phyloP scores from a whole-genome alignment of 805 yeast genomes.

The Candida xiaguanensis region DNA sequence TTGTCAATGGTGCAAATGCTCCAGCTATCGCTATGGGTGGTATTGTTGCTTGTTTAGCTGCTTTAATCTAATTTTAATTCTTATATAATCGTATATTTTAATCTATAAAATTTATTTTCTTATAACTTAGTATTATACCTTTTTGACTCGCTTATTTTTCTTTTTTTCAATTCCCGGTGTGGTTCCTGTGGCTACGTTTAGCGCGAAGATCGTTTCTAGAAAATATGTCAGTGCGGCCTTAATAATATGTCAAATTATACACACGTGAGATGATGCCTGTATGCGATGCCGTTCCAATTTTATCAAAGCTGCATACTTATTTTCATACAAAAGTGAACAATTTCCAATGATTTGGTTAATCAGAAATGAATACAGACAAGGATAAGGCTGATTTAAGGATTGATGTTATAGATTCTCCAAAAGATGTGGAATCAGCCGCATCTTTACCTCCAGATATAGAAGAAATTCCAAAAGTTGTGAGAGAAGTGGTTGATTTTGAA shows the following conservation, averaged over 20 bases:
- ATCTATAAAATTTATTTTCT: too few relatives aligned
- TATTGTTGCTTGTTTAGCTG: constrained; percentile 9
- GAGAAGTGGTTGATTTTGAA: constrained; percentile 28
- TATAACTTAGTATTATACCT: not conserved
- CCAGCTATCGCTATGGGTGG: constrained; percentile 9
- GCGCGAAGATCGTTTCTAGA: not conserved
- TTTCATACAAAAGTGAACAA: not conserved
- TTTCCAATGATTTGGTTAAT: too few relatives aligned
- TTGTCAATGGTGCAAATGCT: not conserved
- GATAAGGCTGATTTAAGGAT: not conserved
- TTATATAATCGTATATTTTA: not conserved
- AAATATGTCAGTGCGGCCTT: not conserved
- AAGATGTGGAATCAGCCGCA: constrained; percentile 3
- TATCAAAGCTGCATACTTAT: not conserved
- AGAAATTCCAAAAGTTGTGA: constrained; percentile 22
- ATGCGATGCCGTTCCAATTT: not conserved
- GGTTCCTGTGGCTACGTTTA: not conserved
- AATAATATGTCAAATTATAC: too few relatives aligned
- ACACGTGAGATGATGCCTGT: not conserved
- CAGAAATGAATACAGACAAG: too few relatives aligned
- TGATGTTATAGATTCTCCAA: too few relatives aligned
- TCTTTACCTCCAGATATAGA: constrained; percentile 15
- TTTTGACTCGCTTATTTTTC: too few relatives aligned
- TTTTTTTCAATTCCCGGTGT: too few relatives aligned
- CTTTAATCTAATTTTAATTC: constrained; percentile 4